Base-by-base conservation (phyloP, 2,329 filamentous ascomycete species). In the Trichoderma atrobrunneum region DNA sequence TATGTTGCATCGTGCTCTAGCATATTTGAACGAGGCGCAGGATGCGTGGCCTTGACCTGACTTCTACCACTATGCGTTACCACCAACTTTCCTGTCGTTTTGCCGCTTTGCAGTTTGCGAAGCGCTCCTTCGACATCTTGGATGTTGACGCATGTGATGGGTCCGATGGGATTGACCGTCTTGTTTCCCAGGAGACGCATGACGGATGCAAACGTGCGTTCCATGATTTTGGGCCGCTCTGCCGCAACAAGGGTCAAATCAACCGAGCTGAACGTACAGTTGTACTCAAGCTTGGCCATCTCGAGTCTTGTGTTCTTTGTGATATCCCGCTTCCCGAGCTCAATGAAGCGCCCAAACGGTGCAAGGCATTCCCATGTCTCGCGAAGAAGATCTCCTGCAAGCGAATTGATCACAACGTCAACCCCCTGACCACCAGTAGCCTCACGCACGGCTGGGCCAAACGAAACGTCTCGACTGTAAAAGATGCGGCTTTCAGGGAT, bases 351-450 rank as follows among this genome's bases (percentile, higher is more conserved):
- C 1, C 84, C 85, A 74, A 84, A 85, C 18, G 78, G 79, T 59
- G 82, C 82, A 21, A 87, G 76, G 64, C 82, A 84, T 3, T 80
- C 78, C 83, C 82, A 86, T 0, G 84, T 82, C 54, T 83, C 82
- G 3, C 79, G 78, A 3, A 85, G 75, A 1, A 79, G 76, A 18
- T 86, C 84, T 0, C 84, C 85, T 2, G 81, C 75, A 0, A 86
- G 78, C 0, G 82, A 85, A 76, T 86, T 82, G 76, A 95, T 90
- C 16, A 92, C 91, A 0, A 90, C 89, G 80, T 95, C 92, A 1
- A 91, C 91, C 12, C 92, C 92, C 4, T 76, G 80, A 14, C 87
- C 87, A 0, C 73, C 71, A 0, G 82, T 84, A 2, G 74, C 75
- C 26, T 75, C 66, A 32, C 71, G 48, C n/a, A 74, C 7, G 30